Base-by-base conservation (phyloP, 2,329 filamentous ascomycete species). In the Epichloe brachyelytri region DNA sequence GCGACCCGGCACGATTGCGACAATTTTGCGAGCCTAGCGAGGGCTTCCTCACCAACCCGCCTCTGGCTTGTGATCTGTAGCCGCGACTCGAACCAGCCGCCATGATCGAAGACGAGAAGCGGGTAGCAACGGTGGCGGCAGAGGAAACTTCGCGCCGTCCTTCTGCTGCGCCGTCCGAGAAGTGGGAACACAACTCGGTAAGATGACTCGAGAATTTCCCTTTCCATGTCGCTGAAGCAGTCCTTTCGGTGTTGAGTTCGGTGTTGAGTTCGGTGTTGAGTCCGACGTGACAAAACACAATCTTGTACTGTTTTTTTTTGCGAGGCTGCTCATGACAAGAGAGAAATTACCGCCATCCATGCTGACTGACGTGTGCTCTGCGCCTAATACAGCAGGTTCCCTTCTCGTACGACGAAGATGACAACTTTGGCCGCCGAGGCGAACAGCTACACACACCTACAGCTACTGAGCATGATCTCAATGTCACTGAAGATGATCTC, bases 401-500 rank as follows among this genome's bases (percentile, higher is more conserved):
- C 52, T 68, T 68, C 51, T 65, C 65, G 8, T 68, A 69, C 53
- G 63, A 68, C 49, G 65, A 69, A 58, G 66, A 68, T 56, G 66
- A 66, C 43, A 58, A 54, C 54, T 61, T 65, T 48, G 61, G 62
- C 48, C 59, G 58, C 26, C 53, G 56, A 6, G 60, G 62, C 36
- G 60, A 64, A 51, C 63, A 65, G 10, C 53, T 51, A 17, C 54
- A 50, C 19, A 51, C 46, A 12, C 58, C 57, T 14, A 52, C 53
- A 19, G 48, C 51, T 34, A 60, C 66, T 26, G 65, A 67, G 56
- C 66, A 69, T 51, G 64, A 68, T 51, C 65, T 73, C 50, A 71
- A 73, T 54, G 70, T 71, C 34, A 73, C 71, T 45, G 70, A 73
- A 56, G 65, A 71, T 45, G 71, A 74, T 54, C 62, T 74, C 8